phyloP scores from a whole-genome alignment of 2,329 filamentous ascomycete genomes.

The Didymella sp. region DNA sequence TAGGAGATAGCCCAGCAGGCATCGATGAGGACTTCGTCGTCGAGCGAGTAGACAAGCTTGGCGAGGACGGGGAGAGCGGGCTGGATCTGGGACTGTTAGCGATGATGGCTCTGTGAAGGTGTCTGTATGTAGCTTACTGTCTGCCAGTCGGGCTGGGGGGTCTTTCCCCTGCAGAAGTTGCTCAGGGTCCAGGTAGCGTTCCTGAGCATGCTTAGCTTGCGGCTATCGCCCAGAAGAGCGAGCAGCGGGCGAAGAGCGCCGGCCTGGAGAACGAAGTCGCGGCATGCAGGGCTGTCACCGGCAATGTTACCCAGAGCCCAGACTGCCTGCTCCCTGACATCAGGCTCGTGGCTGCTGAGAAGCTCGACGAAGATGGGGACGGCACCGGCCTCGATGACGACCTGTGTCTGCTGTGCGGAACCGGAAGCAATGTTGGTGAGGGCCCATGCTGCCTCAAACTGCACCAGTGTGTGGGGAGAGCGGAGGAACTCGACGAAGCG shows the following conservation, averaged over 20 bases:
- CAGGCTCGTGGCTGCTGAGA: constrained; percentile 91
- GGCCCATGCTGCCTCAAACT: constrained; percentile 99
- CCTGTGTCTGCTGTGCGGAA: constrained; percentile 95
- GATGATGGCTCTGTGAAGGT: background rate
- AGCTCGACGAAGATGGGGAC: constrained; percentile 99
- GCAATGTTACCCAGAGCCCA: constrained; percentile 99
- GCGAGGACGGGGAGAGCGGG: constrained; percentile 93
- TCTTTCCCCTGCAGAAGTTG: constrained; percentile 99
- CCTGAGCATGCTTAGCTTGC: constrained; percentile 98
- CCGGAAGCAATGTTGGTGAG: constrained; percentile 99
- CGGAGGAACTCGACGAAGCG: constrained; percentile 98
- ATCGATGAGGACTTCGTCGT: constrained; percentile 97
- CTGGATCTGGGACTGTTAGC: constrained; percentile 70
- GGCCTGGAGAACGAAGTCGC: constrained; percentile 92
- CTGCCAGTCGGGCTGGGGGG: constrained; percentile 96
- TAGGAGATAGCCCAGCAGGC: constrained; percentile 99
- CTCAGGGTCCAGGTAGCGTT: constrained; percentile 99
- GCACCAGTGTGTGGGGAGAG: constrained; percentile 95
- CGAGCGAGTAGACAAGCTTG: constrained; percentile 97
- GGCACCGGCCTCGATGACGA: constrained; percentile 96
- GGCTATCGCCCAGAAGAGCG: constrained; percentile 89
- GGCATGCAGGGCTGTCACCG: constrained; percentile 95
- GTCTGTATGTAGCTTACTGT: constrained; percentile 69
- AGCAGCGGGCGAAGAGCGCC: constrained; percentile 91
- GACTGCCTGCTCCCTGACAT: constrained; percentile 97